A percentile compares a stretch with the other conserved stretches of the same genome.
Conservation (phyloP, 768 basidiomycete species). For the Pleurotus pulmonarius region DNA sequence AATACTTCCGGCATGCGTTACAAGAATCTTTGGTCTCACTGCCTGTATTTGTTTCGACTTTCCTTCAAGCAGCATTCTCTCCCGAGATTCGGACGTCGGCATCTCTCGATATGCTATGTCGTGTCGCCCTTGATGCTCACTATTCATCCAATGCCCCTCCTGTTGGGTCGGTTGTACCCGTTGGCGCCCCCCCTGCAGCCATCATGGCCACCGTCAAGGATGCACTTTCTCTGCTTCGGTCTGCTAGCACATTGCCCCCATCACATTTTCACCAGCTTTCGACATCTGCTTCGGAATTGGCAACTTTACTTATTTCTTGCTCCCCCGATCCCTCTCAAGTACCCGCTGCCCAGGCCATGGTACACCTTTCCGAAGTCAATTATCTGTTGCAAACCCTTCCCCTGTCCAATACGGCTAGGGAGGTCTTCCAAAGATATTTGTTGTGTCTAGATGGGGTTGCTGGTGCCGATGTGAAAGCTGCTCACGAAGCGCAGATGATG, state of each 20-base stretch:
- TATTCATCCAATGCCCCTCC: conserved; percentile 53
- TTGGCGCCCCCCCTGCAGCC: conserved; percentile 41
- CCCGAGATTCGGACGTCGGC: conserved; percentile 59
- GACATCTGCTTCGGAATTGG: conserved; percentile 59
- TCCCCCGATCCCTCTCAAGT: conserved; percentile 60
- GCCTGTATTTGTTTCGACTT: conserved; percentile 57
- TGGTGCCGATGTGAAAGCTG: conserved; percentile 66
- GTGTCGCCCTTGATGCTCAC: conserved; percentile 59
- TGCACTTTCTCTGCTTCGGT: conserved; percentile 54
- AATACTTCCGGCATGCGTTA: conserved; percentile 61
- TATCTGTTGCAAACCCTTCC: conserved; percentile 49
- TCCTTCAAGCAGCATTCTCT: conserved; percentile 65
- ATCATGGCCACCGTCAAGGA: conserved; percentile 58
- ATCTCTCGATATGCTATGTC: conserved; percentile 69
- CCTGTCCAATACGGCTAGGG: conserved; percentile 50
- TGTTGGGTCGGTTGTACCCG: conserved; percentile 52
- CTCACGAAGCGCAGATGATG: conserved; percentile 70
- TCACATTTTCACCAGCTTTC: conserved; percentile 58
- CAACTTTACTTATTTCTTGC: conserved; percentile 58
- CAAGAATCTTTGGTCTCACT: conserved; percentile 53
- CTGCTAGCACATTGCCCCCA: conserved; percentile 49
- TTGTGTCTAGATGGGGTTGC: conserved; percentile 57
- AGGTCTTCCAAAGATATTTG: conserved; percentile 55
- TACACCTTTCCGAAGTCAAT: conserved; percentile 44
- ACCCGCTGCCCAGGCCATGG: conserved; percentile 56